These are phyloP conservation scores for Xylaria sp. DNA, from an alignment of 2,329 filamentous ascomycete species.

Conservation along the genomic window DNA sequence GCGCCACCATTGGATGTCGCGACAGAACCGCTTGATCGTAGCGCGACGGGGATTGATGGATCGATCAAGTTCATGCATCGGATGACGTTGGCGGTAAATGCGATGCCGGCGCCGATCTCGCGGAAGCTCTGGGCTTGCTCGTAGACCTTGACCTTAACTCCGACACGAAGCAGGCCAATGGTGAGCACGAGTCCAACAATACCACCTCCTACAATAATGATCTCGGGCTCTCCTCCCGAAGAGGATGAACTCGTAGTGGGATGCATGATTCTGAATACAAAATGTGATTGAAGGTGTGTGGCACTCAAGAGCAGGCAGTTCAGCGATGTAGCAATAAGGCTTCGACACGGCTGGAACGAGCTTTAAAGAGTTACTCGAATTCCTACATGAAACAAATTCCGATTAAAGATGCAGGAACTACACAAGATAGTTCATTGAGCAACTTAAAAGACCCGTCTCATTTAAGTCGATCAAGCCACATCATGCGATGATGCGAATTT, in stretches of 20 bases:
- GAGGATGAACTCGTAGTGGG: slow-evolving; percentile 1
- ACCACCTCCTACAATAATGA: slow-evolving; percentile 45
- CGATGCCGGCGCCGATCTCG: slow-evolving; percentile 46
- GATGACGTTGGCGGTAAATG: slow-evolving; percentile 42
- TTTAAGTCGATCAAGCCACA: background rate
- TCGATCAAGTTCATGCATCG: slow-evolving; percentile 43
- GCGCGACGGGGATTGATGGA: slow-evolving; percentile 36
- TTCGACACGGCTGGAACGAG: background rate
- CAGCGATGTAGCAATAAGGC: background rate
- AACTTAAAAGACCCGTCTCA: background rate
- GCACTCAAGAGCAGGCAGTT: background rate
- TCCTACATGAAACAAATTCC: background rate
- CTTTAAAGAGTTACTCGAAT: background rate
- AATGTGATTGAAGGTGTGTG: background rate
- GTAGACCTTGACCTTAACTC: slow-evolving; percentile 41
- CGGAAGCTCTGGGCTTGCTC: slow-evolving; percentile 42
- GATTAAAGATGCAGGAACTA: background rate
- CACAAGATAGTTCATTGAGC: background rate
- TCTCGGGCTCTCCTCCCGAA: slow-evolving; percentile 22
- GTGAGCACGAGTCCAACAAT: slow-evolving; percentile 42
- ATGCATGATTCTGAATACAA: slow-evolving; percentile 8
- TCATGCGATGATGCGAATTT: slow-evolving; percentile 1
- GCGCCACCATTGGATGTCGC: slow-evolving; percentile 27
- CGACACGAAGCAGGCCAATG: slow-evolving; percentile 39
- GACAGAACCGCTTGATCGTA: slow-evolving; percentile 37